Base-by-base conservation (phyloP, 2,329 filamentous ascomycete species). In the Thyridium curvatum region DNA sequence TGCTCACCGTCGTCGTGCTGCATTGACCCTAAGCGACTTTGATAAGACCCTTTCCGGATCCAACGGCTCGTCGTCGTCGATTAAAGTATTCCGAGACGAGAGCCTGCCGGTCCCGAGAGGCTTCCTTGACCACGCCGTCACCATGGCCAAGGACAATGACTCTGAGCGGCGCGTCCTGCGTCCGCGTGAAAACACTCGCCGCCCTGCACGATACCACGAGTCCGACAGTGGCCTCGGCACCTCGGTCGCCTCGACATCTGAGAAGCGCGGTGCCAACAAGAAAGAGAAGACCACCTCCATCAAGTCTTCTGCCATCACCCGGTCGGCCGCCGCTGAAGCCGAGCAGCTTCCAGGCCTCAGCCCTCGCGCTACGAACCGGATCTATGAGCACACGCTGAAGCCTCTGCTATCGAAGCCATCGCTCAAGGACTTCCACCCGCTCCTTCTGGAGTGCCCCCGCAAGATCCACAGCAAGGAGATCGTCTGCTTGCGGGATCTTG, bases 191-290 rank as follows among this genome's bases (percentile, higher is more conserved):
- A 58, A 53, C 42, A 44, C 64, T 37, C 72, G 72, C 41, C 73
- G 79, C 55, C 65, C 68, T 43, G 71, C 69, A 32, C 74, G 81
- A 55, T 76, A 80, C 54, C 83, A 89, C 63, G 77, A 78, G 42
- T 93, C 87, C 13, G 90, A 96, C 66, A 94, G 89, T 59, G 90
- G 88, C 39, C 71, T 96, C 46, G 90, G 90, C 38, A 85, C 87
- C 32, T 95, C 89, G 32, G 72, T 95, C 53, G 76, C 71, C 44
- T 84, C 78, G 35, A 72, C 67, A 28, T 68, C 65, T 40, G 70
- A 77, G 47, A 74, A 77, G 56, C 59, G 66, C 48, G 59, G 60
- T 35, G 53, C 49, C 42, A 29, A 10, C 26, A 70, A 67, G 51
- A 65, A 66, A 46, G 56, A 46, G 18, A 55, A 62, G 45, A 47